These are phyloP conservation scores for Candida arabinofermentans DNA, from an alignment of 805 yeast genomes.

Conservation along the genomic window DNA sequence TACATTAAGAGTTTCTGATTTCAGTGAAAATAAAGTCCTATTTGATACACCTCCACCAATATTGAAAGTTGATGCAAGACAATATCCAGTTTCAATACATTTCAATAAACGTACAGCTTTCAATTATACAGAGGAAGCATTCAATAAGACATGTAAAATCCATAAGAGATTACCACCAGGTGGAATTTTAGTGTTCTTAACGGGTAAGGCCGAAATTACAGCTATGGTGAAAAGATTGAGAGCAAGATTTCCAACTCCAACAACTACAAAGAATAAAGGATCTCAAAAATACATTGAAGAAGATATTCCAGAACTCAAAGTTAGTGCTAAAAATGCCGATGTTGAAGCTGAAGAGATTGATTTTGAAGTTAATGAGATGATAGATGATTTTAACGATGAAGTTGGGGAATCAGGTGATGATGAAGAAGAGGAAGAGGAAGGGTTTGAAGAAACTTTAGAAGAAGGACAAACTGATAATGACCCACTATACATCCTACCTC, in stretches of 20 bases:
- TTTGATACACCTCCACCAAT: constrained; percentile 81
- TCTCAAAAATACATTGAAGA: constrained; percentile 26
- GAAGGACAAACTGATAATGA: constrained; percentile 67
- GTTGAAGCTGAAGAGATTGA: constrained; percentile 89
- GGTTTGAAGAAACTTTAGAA: constrained; percentile 68
- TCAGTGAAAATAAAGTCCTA: constrained; percentile 71
- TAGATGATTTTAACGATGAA: constrained; percentile 38
- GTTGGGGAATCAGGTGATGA: constrained; percentile 46
- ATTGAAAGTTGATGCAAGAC: constrained; percentile 86
- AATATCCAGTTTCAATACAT: constrained; percentile 88
- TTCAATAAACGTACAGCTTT: constrained; percentile 76
- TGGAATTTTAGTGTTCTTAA: constrained; percentile 84
- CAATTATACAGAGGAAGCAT: constrained; percentile 84
- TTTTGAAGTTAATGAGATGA: constrained; percentile 40
- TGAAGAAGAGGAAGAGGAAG: constrained; percentile 57
- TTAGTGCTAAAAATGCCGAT: constrained; percentile 57
- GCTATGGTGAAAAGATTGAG: constrained; percentile 67
- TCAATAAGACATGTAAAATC: constrained; percentile 78
- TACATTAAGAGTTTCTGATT: constrained; percentile 88
- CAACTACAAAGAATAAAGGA: constrained; percentile 21
- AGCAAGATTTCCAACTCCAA: constrained; percentile 63
- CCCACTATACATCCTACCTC: constrained; percentile 86
- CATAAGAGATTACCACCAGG: constrained; percentile 89
- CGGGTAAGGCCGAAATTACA: constrained; percentile 91
- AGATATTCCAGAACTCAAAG: constrained; percentile 41